Base-by-base conservation (phyloP, 495 filamentous ascomycete species). In the Penicillium canescens region DNA sequence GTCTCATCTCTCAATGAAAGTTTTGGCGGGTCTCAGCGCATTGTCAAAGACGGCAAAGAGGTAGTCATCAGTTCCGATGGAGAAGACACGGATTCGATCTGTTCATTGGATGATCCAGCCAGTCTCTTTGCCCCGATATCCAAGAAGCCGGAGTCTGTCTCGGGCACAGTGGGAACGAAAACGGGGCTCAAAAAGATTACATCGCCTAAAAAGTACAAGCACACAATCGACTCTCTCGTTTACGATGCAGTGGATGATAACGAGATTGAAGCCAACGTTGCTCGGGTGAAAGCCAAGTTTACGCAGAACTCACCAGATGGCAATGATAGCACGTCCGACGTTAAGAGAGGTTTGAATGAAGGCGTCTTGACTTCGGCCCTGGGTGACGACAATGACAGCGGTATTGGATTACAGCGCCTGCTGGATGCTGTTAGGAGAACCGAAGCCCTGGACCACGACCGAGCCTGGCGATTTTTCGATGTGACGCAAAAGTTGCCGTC, bases 381-480 rank as follows among this genome's bases (percentile, higher is more conserved):
- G 20, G 55, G 73, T 10, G 75, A 78, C n/a, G 67, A 78, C 3
- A 78, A 82, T 42, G 80, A 84, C 47, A 57, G 54, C 16, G 82
- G 79, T 26, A 69, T 76, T 21, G 78, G 71, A 6, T 67, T 80
- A 3, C 72, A 74, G 43, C 86, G 84, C 65, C 68, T 94, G 7
- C 71, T 86, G 34, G 78, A 81, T 47, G 91, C 91, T 34, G 79
- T 95, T 33, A 80, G 84, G 57, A 81, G 91, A 57, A 93, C 89
- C 8, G 87, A 92, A 51, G 86, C 86, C 9, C 79, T 84, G 36
- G 78, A 81, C 13, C 60, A 78, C 12, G 78, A 81, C 16, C 82
- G 77, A 36, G 66, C 74, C 14, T 93, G 84, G 80, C 83, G 81
- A 44, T 94, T 95, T 66, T 89, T 90, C 57, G 73, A 79, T 18